phyloP scores from a whole-genome alignment of 2,329 filamentous ascomycete species.

The Fusarium papillatum region DNA sequence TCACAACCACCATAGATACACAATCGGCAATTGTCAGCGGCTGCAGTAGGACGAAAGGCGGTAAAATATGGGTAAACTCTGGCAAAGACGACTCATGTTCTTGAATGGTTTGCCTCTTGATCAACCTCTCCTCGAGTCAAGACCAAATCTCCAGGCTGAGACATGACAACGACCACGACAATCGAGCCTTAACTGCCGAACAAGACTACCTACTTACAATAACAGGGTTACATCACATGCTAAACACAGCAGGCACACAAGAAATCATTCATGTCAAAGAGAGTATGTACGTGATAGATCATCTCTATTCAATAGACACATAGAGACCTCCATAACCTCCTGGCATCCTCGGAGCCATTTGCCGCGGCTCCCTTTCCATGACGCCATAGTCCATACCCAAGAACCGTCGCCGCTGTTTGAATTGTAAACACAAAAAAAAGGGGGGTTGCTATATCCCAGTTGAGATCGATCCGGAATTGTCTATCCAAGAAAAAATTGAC shows the following conservation, averaged over 20 bases:
- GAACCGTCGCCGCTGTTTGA: conserved; percentile 36
- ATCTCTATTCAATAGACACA: conserved; percentile 46
- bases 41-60: not conserved
- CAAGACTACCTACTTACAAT: not conserved
- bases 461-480: conserved; percentile 34
- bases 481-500: conserved; percentile 41
- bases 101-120: not conserved
- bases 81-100: not conserved
- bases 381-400: conserved; percentile 46
- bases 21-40: not conserved
- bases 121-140: not conserved
- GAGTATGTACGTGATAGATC: conserved; percentile 28
- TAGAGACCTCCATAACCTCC: conserved; percentile 42
- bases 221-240: not conserved
- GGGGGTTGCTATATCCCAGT: conserved; percentile 38
- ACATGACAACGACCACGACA: not conserved
- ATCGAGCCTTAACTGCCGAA: not conserved
- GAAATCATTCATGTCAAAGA: conserved; percentile 9
- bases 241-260: not conserved
- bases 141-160: not conserved
- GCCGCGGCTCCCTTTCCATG: conserved; percentile 44
- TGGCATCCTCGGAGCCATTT: conserved; percentile 46
- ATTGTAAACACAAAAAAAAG: conserved; percentile 37
- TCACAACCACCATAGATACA: not conserved
- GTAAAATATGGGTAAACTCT: not conserved